These are phyloP conservation scores for Rhodotorula toruloides DNA, from an alignment of 768 basidiomycete genomes.

Conservation along the genomic window DNA sequence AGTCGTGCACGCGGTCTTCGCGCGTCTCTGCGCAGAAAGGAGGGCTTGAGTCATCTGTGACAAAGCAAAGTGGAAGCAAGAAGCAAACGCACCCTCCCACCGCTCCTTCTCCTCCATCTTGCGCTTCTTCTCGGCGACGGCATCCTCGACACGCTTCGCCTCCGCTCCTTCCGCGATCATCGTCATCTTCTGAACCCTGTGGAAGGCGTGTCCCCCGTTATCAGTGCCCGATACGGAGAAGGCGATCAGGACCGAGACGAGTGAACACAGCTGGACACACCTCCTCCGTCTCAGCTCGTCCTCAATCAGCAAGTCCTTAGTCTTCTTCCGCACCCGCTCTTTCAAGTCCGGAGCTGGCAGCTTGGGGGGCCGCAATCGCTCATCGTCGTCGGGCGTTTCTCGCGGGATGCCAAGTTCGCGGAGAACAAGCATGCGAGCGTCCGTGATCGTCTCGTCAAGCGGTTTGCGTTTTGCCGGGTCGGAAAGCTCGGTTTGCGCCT, in stretches of 20 bases:
- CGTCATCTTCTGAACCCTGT: conserved; percentile 40
- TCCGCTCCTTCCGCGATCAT: conserved; percentile 61
- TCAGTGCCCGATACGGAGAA: conserved; percentile 1
- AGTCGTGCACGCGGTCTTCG: conserved; percentile 40
- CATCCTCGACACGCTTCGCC: conserved; percentile 88
- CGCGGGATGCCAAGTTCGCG: conserved; percentile 57
- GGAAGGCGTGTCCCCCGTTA: conserved; percentile 10
- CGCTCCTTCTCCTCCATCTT: conserved; percentile 80
- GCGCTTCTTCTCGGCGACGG: conserved; percentile 66
- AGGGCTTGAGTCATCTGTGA: too few species aligned
- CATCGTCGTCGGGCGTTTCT: conserved; percentile 59
- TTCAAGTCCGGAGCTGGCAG: conserved; percentile 58
- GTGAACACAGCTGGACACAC: conserved; percentile 51
- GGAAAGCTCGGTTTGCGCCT: conserved; percentile 78
- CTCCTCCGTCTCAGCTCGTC: conserved; percentile 80
- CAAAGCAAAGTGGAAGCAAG: background rate
- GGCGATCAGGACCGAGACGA: background rate
- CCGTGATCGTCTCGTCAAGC: conserved; percentile 64
- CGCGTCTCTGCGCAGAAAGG: conserved; percentile 34
- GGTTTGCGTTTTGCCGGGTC: conserved; percentile 41
- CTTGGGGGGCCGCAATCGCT: conserved; percentile 48
- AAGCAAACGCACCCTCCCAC: conserved; percentile 71
- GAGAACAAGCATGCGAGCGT: conserved; percentile 63
- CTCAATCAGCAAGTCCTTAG: conserved; percentile 80
- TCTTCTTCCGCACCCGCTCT: conserved; percentile 61